A percentile compares a stretch with the other conserved stretches of the same genome.
These are phyloP conservation scores for Fusarium nurragi DNA, from an alignment of 2,329 filamentous ascomycete species.

Conservation along the genomic window DNA sequence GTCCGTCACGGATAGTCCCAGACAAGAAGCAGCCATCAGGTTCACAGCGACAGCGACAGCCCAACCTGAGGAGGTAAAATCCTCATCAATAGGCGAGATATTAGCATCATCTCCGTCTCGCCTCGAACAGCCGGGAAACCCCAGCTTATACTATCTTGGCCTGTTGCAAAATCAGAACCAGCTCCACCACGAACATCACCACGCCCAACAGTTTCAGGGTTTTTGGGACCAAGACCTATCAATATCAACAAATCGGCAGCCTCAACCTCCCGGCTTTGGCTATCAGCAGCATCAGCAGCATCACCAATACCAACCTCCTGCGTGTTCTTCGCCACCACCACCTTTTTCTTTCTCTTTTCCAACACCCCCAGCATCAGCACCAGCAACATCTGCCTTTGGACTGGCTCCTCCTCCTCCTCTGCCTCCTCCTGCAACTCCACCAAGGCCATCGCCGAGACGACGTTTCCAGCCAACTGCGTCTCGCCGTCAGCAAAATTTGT, in stretches of 20 bases:
- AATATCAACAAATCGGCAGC: slow-evolving; percentile 21
- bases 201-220: slow-evolving; percentile 22
- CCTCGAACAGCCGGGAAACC: slow-evolving; percentile 24
- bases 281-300: slow-evolving; percentile 27
- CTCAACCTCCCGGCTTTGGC: slow-evolving; percentile 18
- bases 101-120: slow-evolving; percentile 27
- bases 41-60: slow-evolving; percentile 2
- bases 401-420: slow-evolving; percentile 34
- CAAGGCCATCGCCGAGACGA: slow-evolving; percentile 34
- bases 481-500: slow-evolving; percentile 40
- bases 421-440: slow-evolving; percentile 30
- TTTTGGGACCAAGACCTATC: slow-evolving; percentile 22
- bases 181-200: slow-evolving; percentile 19
- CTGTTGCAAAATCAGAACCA: slow-evolving; percentile 35
- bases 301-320: slow-evolving; percentile 22
- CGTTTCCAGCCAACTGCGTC: slow-evolving; percentile 42
- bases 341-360: slow-evolving; percentile 17
- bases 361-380: slow-evolving; percentile 29
- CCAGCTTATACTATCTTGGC: slow-evolving; percentile 33
- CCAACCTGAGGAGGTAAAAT: slow-evolving; percentile 16
- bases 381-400: slow-evolving; percentile 29
- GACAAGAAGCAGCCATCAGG: slow-evolving; percentile 20
- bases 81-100: slow-evolving; percentile 21
- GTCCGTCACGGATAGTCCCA: slow-evolving; percentile 16
- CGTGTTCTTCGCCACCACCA: slow-evolving; percentile 32